Evolutionary conservation across 2,329 filamentous ascomycete genomes (phyloP), one percentile per base, ranked within the genome.

Genomic region (Massarina eburnea): DNA sequence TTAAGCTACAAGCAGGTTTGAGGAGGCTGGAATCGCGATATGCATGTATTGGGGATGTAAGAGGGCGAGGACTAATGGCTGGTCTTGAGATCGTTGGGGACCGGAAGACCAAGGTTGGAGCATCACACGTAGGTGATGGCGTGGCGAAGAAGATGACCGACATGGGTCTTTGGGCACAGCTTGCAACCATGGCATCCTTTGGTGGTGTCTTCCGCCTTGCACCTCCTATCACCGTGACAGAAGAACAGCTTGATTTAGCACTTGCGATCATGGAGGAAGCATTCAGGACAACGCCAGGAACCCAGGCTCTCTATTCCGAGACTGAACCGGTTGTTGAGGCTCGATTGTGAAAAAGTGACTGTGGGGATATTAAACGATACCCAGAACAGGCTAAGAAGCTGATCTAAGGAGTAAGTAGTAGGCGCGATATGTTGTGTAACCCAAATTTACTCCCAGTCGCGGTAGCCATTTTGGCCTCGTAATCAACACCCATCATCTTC

Each of bases 31-130:
- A 76, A 55, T 58, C 65, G 17, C 73, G 74, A n/a, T 84, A 82
- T 57, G 76, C 74, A 22, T 85, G 81, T 61, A 80, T 85, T 41
- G 82, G 82, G 1, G 81, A 84, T 55, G 76, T 85, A 0, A 75
- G 82, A 8, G 81, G 81, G 0, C 72, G 80, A 0, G 82, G 82
- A 0, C 68, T 84, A 8, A 77, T 84, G 73, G 73, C 75, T 0
- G 81, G 80, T 2, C 67, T 83, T 7, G 81, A 84, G 63, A 81
- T 85, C 50, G 76, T 85, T 1, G 65, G 66, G 0, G 73, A 82
- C 54, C 60, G 72, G 2, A 58, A 68, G 26, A 79, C 74, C 0
- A 82, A 80, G 48, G 64, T 57, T 1, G 76, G 76, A 0, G 77
- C 68, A 0, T 48, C 72, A 2, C 76, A 78, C 4, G 59, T 84